These are phyloP conservation scores for Calocera cornea DNA, from an alignment of 768 basidiomycete species.

Conservation along the genomic window DNA sequence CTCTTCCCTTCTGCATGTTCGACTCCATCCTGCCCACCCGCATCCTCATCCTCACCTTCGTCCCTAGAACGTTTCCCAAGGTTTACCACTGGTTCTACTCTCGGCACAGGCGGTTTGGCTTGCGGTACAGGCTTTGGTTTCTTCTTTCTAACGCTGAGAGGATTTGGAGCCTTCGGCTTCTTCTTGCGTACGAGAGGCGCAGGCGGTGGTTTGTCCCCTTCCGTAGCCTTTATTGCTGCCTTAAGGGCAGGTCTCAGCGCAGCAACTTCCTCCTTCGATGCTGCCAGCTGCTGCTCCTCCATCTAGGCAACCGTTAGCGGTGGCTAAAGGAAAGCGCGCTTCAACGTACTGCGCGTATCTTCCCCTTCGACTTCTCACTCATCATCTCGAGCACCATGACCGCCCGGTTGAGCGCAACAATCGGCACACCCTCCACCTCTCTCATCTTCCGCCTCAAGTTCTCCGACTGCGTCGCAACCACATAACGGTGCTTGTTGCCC, in stretches of 20 bases:
- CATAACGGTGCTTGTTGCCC: slow-evolving; percentile 87
- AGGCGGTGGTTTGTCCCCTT: slow-evolving; percentile 24
- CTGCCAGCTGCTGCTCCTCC: slow-evolving; percentile 48
- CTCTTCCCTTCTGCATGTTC: neutral
- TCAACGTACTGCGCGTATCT: slow-evolving; percentile 28
- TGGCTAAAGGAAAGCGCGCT: neutral
- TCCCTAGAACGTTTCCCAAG: slow-evolving; percentile 8
- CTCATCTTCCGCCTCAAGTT: slow-evolving; percentile 57
- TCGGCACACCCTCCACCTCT: slow-evolving; percentile 66
- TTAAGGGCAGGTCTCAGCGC: slow-evolving; percentile 24
- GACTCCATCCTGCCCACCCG: slow-evolving; percentile 5
- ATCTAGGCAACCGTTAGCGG: slow-evolving; percentile 29
- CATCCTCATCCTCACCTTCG: neutral
- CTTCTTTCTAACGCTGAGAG: slow-evolving; percentile 86
- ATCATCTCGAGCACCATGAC: slow-evolving; percentile 91
- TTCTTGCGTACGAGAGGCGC: slow-evolving; percentile 42
- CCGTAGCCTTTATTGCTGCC: slow-evolving; percentile 16
- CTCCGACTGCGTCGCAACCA: slow-evolving; percentile 71
- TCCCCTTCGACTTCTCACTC: slow-evolving; percentile 54
- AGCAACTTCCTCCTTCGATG: slow-evolving; percentile 36
- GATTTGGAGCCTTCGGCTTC: slow-evolving; percentile 79
- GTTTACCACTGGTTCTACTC: neutral
- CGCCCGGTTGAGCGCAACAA: slow-evolving; percentile 81
- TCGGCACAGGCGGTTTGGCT: neutral
- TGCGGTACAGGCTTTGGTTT: slow-evolving; percentile 22